Evolutionary conservation across 164 flowering plant genomes (phyloP).

Genomic region (Sedum album): DNA sequence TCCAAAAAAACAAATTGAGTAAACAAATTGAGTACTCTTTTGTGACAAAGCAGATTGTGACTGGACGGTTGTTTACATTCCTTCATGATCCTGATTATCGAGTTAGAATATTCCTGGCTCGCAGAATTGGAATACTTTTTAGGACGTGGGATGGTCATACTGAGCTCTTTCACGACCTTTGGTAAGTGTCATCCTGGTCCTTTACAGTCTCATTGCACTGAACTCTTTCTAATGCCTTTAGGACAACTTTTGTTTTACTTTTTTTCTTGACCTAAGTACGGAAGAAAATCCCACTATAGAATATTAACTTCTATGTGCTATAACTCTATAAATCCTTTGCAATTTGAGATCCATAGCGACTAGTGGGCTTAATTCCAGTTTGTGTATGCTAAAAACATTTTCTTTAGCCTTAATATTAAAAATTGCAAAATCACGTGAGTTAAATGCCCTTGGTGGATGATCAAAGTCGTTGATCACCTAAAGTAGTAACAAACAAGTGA

Average conservation of each 20-base stretch:
- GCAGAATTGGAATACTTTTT: constrained; percentile 71
- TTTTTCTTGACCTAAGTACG: background rate
- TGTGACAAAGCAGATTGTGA: constrained; percentile 45
- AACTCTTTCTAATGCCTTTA: background rate
- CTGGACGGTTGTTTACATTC: constrained; percentile 60
- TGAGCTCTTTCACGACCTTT: constrained; percentile 79
- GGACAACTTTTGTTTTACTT: background rate
- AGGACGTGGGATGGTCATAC: constrained; percentile 95
- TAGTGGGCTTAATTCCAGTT: background rate
- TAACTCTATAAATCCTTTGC: background rate
- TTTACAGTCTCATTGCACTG: background rate
- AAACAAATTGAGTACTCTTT: constrained; percentile 10
- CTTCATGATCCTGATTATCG: constrained; percentile 84
- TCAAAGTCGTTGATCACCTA: background rate
- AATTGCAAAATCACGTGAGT: background rate
- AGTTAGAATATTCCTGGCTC: constrained; percentile 67
- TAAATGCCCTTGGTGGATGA: background rate
- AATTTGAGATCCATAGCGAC: background rate
- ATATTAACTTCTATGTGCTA: background rate
- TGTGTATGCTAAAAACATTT: background rate
- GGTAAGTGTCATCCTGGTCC: constrained; percentile 34
- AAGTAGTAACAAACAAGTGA: background rate
- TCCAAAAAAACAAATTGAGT: background rate
- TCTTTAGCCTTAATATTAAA: background rate
- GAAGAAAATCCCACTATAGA: background rate